A percentile compares a stretch with the other conserved stretches of the same genome.
phyloP scores from a whole-genome alignment of 495 filamentous ascomycete species.

The Penicillium bialowiezense region DNA sequence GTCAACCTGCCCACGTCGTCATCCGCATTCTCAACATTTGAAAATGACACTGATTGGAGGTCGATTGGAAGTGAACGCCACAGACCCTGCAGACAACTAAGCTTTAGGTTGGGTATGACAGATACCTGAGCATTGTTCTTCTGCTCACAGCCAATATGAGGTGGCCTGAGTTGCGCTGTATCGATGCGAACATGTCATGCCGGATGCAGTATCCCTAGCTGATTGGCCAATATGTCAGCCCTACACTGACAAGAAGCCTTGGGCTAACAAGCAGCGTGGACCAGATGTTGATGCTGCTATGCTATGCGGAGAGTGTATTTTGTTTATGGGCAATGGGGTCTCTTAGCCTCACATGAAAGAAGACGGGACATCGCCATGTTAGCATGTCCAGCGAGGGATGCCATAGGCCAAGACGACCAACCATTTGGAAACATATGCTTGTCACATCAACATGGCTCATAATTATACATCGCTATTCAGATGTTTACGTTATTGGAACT shows the following conservation, averaged over 20 bases:
- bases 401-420: no score
- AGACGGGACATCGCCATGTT: no score
- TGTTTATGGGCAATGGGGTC: no score
- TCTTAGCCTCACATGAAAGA: no score
- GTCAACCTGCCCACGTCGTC: background rate
- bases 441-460: no score
- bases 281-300: no score
- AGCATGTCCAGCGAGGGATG: no score
- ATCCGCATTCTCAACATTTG: background rate
- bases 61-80: constrained; percentile 1
- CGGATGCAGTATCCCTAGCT: constrained; percentile 5
- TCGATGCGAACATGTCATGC: background rate
- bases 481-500: no score
- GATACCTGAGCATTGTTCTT: background rate
- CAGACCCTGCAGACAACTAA: background rate
- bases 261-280: no score
- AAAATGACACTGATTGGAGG: constrained; percentile 2
- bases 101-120: background rate
- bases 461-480: no score
- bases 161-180: background rate
- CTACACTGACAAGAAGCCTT: background rate
- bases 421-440: no score
- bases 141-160: background rate
- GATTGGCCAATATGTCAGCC: background rate
- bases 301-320: no score